phyloP scores from a whole-genome alignment of 108 stramenopile genomes.

The Cylindrotheca fusiformis region DNA sequence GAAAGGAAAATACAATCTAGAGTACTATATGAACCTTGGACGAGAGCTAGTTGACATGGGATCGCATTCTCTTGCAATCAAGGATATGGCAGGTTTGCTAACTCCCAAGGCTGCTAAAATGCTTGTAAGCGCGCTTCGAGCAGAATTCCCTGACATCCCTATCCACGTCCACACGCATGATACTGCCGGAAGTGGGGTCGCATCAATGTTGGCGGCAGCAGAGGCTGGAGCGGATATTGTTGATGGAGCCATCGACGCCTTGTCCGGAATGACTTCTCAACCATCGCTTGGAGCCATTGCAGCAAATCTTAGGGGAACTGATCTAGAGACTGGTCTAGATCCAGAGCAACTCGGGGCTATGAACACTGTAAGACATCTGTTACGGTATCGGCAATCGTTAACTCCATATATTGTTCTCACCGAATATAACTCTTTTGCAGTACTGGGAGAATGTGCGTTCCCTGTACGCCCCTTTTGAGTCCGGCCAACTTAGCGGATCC shows the following conservation, averaged over 20 bases:
- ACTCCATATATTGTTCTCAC: no score
- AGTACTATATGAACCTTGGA: constrained; percentile 91
- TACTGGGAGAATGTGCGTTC: constrained; percentile 91
- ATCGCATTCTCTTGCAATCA: constrained; percentile 90
- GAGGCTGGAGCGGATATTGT: constrained; percentile 92
- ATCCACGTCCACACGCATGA: constrained; percentile 99
- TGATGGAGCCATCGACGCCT: constrained; percentile 87
- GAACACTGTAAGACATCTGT: constrained; percentile 29
- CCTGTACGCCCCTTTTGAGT: constrained; percentile 93
- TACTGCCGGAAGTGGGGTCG: constrained; percentile 92
- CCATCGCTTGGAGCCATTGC: constrained; percentile 91
- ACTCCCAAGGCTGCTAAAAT: constrained; percentile 78
- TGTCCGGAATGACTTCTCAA: constrained; percentile 92
- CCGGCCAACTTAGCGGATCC: constrained; percentile 82
- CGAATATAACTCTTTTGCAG: no score
- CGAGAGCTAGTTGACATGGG: constrained; percentile 66
- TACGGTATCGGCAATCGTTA: not conserved
- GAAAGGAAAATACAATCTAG: constrained; percentile 84
- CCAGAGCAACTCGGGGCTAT: constrained; percentile 49
- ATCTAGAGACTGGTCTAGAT: constrained; percentile 80
- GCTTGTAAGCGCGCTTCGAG: constrained; percentile 77
- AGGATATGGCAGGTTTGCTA: constrained; percentile 96
- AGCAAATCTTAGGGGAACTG: constrained; percentile 71
- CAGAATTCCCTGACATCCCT: constrained; percentile 86
- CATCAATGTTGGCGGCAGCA: constrained; percentile 89